These are phyloP conservation scores for Suillus subluteus DNA, from an alignment of 768 basidiomycete genomes.

Conservation along the genomic window DNA sequence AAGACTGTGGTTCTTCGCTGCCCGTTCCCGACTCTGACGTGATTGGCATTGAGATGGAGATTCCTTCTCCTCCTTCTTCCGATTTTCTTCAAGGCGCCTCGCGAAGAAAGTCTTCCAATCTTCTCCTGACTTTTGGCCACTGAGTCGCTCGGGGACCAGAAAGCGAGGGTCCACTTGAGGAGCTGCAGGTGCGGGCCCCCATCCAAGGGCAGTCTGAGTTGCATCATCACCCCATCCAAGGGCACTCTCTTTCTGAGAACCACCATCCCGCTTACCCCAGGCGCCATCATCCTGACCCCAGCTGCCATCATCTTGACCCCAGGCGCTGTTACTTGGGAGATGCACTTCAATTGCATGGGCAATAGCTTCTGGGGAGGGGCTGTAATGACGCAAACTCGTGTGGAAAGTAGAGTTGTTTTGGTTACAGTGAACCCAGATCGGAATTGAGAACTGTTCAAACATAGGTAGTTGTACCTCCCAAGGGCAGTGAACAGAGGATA, in stretches of 20 bases:
- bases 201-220: not conserved
- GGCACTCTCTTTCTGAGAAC: not conserved
- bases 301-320: not conserved
- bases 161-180: not conserved
- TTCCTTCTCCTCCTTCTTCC: not conserved
- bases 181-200: not conserved
- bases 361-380: too few species aligned
- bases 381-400: too few species aligned
- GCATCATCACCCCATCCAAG: not conserved
- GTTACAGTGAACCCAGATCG: too few species aligned
- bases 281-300: not conserved
- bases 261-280: not conserved
- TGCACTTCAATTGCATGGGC: too few species aligned
- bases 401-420: too few species aligned
- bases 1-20: not conserved
- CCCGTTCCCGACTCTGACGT: not conserved
- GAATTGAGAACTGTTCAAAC: too few species aligned
- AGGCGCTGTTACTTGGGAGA: too few species aligned
- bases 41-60: not conserved
- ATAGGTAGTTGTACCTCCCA: too few species aligned
- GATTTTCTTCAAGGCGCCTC: not conserved
- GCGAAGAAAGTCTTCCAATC: not conserved
- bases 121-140: not conserved
- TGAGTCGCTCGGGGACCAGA: not conserved
- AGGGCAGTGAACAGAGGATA: too few species aligned